Percentiles rank a stretch among this genome's conserved stretches.
Evolutionary conservation across 2,329 filamentous ascomycete genomes (phyloP).

Genomic region (Pseudogymnoascus sp.): DNA sequence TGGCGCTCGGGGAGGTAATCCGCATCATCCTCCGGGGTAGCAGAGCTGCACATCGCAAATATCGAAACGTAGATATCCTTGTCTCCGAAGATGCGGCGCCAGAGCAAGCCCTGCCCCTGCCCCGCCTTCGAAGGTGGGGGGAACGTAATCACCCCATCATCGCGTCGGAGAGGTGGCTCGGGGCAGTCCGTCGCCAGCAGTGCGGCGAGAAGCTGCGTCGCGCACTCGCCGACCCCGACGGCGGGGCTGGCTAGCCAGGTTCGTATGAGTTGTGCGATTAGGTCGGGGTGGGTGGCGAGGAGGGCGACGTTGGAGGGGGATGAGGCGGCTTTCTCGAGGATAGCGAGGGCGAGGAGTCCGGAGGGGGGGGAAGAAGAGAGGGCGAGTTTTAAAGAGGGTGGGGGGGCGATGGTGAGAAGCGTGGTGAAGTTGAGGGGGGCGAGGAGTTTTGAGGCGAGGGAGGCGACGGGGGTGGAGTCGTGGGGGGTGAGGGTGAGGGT

Average conservation of each 20-base stretch:
- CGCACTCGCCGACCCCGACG: conserved; percentile 48
- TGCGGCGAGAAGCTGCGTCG: conserved; percentile 41
- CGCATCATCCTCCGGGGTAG: conserved; percentile 16
- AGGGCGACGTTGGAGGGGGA: conserved; percentile 41
- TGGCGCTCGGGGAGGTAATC: conserved; percentile 25
- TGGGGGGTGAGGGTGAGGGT: conserved; percentile 43
- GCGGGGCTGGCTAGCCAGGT: conserved; percentile 45
- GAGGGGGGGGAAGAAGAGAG: conserved; percentile 46
- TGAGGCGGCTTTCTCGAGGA: conserved; percentile 46
- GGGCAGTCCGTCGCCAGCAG: conserved; percentile 48
- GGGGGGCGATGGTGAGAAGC: conserved; percentile 42
- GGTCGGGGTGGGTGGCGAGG: conserved; percentile 39
- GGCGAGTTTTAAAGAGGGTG: conserved; percentile 42
- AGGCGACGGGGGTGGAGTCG: conserved; percentile 43
- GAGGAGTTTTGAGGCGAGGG: conserved; percentile 47
- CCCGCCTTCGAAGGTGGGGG: conserved; percentile 24
- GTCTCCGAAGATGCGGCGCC: conserved; percentile 43
- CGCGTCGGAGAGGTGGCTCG: conserved; percentile 10
- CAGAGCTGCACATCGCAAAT: conserved; percentile 30
- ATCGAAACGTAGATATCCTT: conserved; percentile 38
- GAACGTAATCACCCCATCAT: conserved; percentile 19
- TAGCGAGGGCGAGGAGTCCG: conserved; percentile 47
- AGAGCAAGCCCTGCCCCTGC: conserved; percentile 42
- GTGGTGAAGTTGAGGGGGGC: conserved; percentile 43
- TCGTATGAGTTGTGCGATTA: conserved; percentile 40